These are phyloP conservation scores for Sonneratia alba DNA, from an alignment of 345 rosid species.

Conservation along the genomic window DNA sequence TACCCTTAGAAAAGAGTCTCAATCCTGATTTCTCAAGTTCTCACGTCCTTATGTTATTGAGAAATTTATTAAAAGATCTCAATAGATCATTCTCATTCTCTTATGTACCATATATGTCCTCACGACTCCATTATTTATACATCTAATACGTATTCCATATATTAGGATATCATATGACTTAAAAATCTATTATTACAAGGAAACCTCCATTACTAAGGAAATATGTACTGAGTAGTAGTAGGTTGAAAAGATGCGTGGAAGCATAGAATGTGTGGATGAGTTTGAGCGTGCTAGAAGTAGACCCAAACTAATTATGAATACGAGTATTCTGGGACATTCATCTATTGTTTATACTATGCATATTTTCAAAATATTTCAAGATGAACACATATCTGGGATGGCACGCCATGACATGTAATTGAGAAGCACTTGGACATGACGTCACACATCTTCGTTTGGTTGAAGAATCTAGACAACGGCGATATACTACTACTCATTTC, in stretches of 20 bases:
- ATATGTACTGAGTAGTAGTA: too few species aligned
- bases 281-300: neutral
- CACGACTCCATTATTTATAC: too few species aligned
- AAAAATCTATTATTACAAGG: too few species aligned
- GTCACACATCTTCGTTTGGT: accelerated
- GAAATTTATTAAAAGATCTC: too few species aligned
- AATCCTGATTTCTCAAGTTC: too few species aligned
- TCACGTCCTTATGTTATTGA: too few species aligned
- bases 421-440: accelerated
- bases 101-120: too few species aligned
- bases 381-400: neutral
- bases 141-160: too few species aligned
- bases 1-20: too few species aligned
- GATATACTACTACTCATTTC: neutral
- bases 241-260: accelerated
- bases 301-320: neutral
- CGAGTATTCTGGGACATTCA: neutral
- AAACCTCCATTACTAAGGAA: too few species aligned
- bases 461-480: accelerated
- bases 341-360: neutral
- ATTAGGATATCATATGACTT: too few species aligned
- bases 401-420: neutral
- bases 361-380: neutral
- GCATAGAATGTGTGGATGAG: neutral
- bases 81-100: too few species aligned